Evolutionary conservation across 2,329 filamentous ascomycete species (phyloP).

Genomic region (Clonostachys sp.): DNA sequence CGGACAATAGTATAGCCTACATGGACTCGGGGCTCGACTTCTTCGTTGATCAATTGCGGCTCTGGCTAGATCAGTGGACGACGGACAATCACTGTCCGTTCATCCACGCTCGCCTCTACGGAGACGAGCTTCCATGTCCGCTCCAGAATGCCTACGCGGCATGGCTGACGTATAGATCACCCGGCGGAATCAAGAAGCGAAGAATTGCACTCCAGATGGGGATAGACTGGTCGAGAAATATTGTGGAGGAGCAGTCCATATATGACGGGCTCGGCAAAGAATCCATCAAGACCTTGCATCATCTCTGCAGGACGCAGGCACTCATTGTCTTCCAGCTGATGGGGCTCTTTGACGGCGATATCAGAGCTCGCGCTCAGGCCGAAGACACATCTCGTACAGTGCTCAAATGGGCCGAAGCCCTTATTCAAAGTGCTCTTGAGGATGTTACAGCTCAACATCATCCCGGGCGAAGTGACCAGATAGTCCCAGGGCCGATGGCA

Average conservation of each 20-base stretch:
- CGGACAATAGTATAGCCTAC: neutral
- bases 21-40: slow-evolving; percentile 1
- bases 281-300: neutral
- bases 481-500: neutral
- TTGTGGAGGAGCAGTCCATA: slow-evolving; percentile 2
- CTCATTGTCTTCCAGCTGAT: slow-evolving; percentile 3
- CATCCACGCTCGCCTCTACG: slow-evolving; percentile 3
- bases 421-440: neutral
- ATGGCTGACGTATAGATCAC: neutral
- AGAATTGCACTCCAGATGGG: slow-evolving; percentile 1
- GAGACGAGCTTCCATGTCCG: neutral
- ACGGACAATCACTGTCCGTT: slow-evolving; percentile 1
- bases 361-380: slow-evolving; percentile 1
- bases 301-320: slow-evolving; percentile 3
- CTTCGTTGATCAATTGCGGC: slow-evolving; percentile 1
- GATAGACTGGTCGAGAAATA: neutral
- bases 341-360: slow-evolving; percentile 6
- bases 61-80: slow-evolving; percentile 4
- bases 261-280: neutral
- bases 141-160: slow-evolving; percentile 1
- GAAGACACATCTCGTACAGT: neutral
- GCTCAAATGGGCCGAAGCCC: neutral
- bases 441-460: neutral
- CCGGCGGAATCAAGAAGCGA: neutral
- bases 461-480: neutral